Evolutionary conservation across 177 flowering plant genomes (phyloP), one percentile per base, ranked within the genome.

Genomic region (Tripterygium wilfordii): DNA sequence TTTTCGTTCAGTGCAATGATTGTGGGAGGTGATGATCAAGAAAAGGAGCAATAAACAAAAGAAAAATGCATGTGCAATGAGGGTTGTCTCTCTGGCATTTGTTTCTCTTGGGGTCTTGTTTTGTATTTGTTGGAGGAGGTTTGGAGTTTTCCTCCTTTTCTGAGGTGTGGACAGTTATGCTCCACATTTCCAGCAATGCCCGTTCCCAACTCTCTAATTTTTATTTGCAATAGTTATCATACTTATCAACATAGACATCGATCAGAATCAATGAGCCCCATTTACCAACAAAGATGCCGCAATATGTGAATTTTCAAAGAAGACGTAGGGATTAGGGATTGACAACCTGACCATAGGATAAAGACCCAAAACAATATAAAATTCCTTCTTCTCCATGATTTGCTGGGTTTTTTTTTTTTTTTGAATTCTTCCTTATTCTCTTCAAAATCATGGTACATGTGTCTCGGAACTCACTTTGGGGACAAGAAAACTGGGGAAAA

Each of bases 371-470:
- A n/a, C n/a, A n/a, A n/a, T n/a, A n/a, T n/a, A n/a, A n/a, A n/a
- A n/a, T n/a, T n/a, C n/a, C n/a, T n/a, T n/a, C n/a, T n/a, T n/a
- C n/a, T n/a, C n/a, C n/a, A n/a, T n/a, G n/a, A n/a, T n/a, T n/a
- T n/a, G n/a, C n/a, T n/a, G n/a, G n/a, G n/a, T n/a, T n/a, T n/a
- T n/a, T n/a, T n/a, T n/a, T n/a, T n/a, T n/a, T n/a, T n/a, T n/a
- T n/a, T n/a, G n/a, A n/a, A n/a, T n/a, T n/a, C n/a, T n/a, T n/a
- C n/a, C n/a, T n/a, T n/a, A n/a, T n/a, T n/a, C n/a, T n/a, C n/a
- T n/a, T 39, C 19, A 50, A 51, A 56, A 60, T 60, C 70, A 65
- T 60, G 53, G 58, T 38, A 29, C 64, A 63, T 63, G 67, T 64
- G 64, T 46, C 21, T 43, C n/a, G 10, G 31, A 36, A 58, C 36